Evolutionary conservation across 2,329 filamentous ascomycete genomes (phyloP), one percentile per base, ranked within the genome.

Genomic region (Cladosporium austrohemisphaericum): DNA sequence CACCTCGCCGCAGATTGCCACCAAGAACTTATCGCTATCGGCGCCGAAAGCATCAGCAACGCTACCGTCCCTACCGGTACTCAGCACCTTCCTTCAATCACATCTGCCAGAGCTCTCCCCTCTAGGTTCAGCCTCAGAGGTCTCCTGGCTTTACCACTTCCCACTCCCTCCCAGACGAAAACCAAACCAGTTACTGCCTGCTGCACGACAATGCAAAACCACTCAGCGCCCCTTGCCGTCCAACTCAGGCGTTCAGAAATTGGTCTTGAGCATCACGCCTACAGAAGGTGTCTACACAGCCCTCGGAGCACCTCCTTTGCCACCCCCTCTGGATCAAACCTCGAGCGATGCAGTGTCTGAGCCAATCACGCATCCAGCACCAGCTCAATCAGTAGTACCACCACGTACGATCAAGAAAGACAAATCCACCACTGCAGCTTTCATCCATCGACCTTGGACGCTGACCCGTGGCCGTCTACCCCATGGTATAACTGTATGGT

Each of bases 121-220:
- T 4, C 5, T 29, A 14, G 33, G 33, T 13, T n/a, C 33, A 14
- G 25, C 44, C 23, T 9, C 33, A 2, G 33, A 47, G 14, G 44
- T 47, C 3, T 33, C 44, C n/a, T 47, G 44, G 44, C 18, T 47
- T n/a, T 47, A 47, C 25, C 44, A 47, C 25, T 38, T 33, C 5
- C 44, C 33, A 14, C 11, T 31, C 10, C 25, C 44, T 10, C 25
- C 44, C 3, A 25, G 22, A n/a, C 32, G 6, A 7, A 20, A 19
- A 28, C 31, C 22, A 26, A 19, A 19, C 10, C 16, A 35, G n/a
- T n/a, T n/a, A n/a, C n/a, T n/a, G n/a, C n/a, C n/a, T n/a, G n/a
- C n/a, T n/a, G n/a, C n/a, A n/a, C n/a, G n/a, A n/a, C n/a, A n/a
- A n/a, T n/a, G n/a, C n/a, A 35, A 16, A 35, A 35, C 40, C 35